Conservation (phyloP, 208 protist species). For the Acanthamoeba pearcei region DNA sequence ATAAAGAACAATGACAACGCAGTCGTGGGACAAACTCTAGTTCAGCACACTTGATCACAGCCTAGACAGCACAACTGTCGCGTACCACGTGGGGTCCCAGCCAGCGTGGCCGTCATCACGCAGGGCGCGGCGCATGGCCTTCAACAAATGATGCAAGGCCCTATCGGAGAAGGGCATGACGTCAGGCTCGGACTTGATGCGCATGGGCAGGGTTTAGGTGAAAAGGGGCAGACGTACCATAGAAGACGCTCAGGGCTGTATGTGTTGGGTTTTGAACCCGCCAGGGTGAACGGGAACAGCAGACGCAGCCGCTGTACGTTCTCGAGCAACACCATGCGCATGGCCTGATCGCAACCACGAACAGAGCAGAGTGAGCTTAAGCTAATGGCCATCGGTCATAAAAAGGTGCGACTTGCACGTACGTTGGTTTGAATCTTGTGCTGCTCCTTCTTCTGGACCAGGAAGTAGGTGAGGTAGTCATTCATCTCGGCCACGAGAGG, state of each 20-base stretch:
- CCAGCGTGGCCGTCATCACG: constrained; percentile 46
- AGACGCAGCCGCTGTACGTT: constrained; percentile 26
- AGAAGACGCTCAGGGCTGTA: constrained; percentile 32
- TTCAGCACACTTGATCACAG: background rate
- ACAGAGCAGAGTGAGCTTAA: background rate
- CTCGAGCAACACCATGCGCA: constrained; percentile 60
- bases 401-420: background rate
- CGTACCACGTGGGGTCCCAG: constrained; percentile 62
- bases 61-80: background rate
- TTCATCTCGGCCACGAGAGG: constrained; percentile 30
- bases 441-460: constrained; percentile 58
- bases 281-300: constrained; percentile 19
- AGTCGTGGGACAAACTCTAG: too few relatives aligned
- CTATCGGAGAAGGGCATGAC: background rate
- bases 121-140: constrained; percentile 2
- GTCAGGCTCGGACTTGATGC: background rate
- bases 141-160: constrained; percentile 57
- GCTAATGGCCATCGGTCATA: too few relatives aligned
- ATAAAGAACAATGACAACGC: background rate
- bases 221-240: background rate
- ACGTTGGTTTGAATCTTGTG: constrained; percentile 67
- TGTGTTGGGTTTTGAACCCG: background rate
- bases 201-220: background rate
- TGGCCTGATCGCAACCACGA: background rate
- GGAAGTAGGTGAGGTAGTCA: constrained; percentile 37